These are phyloP conservation scores for Cyathus olla DNA, from an alignment of 1,284 basidiomycete species.

Conservation along the genomic window DNA sequence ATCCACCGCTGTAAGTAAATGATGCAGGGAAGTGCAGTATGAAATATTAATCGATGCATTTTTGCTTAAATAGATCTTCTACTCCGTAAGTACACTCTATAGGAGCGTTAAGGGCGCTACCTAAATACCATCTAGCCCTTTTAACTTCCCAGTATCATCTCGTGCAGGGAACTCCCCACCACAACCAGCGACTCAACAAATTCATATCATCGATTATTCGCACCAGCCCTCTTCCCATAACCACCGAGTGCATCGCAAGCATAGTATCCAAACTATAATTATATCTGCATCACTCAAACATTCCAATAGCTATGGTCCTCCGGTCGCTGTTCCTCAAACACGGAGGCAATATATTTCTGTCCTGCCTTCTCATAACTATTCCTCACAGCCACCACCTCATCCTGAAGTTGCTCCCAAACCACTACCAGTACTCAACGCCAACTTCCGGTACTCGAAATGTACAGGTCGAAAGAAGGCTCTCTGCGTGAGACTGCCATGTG, in stretches of 20 bases:
- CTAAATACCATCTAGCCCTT: too few relatives aligned
- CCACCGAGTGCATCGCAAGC: not conserved
- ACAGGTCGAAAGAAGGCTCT: slow-evolving; percentile 79
- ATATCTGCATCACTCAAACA: not conserved
- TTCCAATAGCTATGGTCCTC: not conserved
- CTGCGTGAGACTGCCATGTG: slow-evolving; percentile 59
- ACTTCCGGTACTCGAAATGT: slow-evolving; percentile 78
- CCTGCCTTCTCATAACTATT: slow-evolving; percentile 8
- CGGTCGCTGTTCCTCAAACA: too few relatives aligned
- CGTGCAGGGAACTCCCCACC: not conserved
- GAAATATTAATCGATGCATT: too few relatives aligned
- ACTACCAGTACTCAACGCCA: slow-evolving; percentile 10
- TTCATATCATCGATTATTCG: not conserved
- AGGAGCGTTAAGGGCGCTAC: too few relatives aligned
- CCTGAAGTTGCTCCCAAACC: slow-evolving; percentile 14
- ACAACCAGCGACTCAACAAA: not conserved
- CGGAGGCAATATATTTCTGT: not conserved
- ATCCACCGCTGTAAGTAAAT: too few relatives aligned
- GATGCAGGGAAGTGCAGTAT: too few relatives aligned
- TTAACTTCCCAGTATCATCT: too few relatives aligned
- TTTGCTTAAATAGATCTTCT: too few relatives aligned
- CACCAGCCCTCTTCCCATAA: not conserved
- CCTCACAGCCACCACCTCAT: not conserved
- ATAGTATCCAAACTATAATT: not conserved
- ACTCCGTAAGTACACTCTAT: too few relatives aligned